Percentiles rank a stretch among this genome's conserved stretches.
phyloP scores from a whole-genome alignment of 129 eudicot species.

The Flaveria robusta region DNA sequence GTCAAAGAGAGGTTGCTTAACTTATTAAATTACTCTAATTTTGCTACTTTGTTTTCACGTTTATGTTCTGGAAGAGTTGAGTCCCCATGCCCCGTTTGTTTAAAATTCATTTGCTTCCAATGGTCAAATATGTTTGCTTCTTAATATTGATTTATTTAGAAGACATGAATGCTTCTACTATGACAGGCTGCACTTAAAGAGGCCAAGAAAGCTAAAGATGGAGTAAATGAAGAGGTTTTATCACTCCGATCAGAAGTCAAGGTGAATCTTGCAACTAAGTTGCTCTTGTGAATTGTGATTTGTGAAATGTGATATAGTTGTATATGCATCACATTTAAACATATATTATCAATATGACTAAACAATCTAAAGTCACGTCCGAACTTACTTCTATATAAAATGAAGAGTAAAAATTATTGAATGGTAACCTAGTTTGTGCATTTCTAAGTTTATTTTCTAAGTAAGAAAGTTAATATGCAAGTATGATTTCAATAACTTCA shows the following conservation, averaged over 20 bases:
- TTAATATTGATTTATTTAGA: slow-evolving; percentile 13
- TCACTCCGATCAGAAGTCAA: slow-evolving; percentile 68
- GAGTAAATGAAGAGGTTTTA: slow-evolving; percentile 56
- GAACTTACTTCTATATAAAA: neutral
- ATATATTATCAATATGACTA: neutral
- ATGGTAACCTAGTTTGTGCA: neutral
- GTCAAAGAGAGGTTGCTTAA: slow-evolving; percentile 80
- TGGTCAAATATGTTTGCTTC: slow-evolving; percentile 6
- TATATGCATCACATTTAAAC: slow-evolving; percentile 9
- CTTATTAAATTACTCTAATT: slow-evolving; percentile 25
- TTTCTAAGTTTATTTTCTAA: neutral
- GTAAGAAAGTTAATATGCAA: slow-evolving; percentile 8
- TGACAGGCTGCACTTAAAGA: slow-evolving; percentile 94
- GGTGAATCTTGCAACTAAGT: slow-evolving; percentile 45
- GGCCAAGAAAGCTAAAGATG: slow-evolving; percentile 73
- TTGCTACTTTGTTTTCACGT: neutral
- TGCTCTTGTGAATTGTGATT: too few species aligned
- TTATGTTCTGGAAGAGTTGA: slow-evolving; percentile 20
- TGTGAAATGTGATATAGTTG: neutral
- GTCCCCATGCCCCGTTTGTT: slow-evolving; percentile 12
- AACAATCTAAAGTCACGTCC: neutral
- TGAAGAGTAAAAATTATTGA: neutral
- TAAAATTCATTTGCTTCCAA: slow-evolving; percentile 15
- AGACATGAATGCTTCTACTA: slow-evolving; percentile 16
- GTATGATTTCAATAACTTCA: neutral